Base-by-base conservation (phyloP, 495 filamentous ascomycete species). In the Aeminium ludgeri region DNA sequence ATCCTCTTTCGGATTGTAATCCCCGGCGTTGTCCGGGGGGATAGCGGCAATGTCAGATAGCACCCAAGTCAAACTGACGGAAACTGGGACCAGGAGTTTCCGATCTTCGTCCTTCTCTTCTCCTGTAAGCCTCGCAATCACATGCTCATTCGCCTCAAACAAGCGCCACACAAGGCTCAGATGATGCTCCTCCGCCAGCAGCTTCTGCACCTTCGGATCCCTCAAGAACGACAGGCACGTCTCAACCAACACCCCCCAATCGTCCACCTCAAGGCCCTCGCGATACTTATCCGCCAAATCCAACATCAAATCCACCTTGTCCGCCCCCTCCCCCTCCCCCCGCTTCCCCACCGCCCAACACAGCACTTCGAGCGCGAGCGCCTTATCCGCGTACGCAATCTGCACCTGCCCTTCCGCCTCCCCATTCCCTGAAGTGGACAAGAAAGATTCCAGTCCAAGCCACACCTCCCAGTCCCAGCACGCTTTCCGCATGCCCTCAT, bases 31-130 rank as follows among this genome's bases (percentile, higher is more conserved):
- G 11, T 30, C 8, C 18, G n/a, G n/a, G n/a, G 38, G 15, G n/a
- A 30, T 32, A 2, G 48, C 44, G 17, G 48, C 37, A 10, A 46
- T 29, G 25, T 51, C 48, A 13, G 38, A 43, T 16, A 46, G 28
- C 20, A 19, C 17, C 48, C 48, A 51, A 1, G 40, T 33, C 29
- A 51, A 17, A 36, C 43, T 46, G 7, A 39, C 17, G 1, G 48
- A 42, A 2, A 46, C 13, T 2, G 48, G 43, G 12, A n/a, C 34
- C 1, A 51, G 29, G 2, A 51, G 12, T 18, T 46, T 38, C 11
- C 8, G 3, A 18, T 43, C 28, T 10, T 34, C 30, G 12, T 40
- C 33, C 6, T 15, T 3, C 6, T 1, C 20, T 12, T 34, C 33
- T n/a, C n/a, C n/a, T n/a, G n/a, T n/a, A 2, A 33, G 32, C 10